Base-by-base conservation (phyloP, 2,329 filamentous ascomycete genomes). In the Gliomastix tumulicola region DNA sequence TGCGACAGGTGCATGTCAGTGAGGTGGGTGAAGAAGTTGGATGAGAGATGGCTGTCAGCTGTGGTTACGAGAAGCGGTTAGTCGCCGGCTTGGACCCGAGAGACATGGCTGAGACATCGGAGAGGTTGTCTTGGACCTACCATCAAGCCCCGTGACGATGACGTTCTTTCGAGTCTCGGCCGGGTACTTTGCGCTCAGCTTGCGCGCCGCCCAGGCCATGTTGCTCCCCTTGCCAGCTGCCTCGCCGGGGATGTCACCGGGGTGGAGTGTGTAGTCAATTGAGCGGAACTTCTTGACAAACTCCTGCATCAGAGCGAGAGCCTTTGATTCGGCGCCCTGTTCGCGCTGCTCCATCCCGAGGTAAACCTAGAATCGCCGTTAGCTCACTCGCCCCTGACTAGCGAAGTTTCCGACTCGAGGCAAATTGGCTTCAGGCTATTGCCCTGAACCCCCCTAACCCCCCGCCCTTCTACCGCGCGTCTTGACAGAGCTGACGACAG, bases 191-290 rank as follows among this genome's bases (percentile, higher is more conserved):
- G 72, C 69, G 53, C 76, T 80, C 35, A 82, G 65, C 54, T 79
- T 77, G 44, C 74, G 72, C 9, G 80, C 82, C 15, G 80, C 79
- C 78, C 81, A 87, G 35, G 75, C 74, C 41, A 83, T 69, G 55
- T 87, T 87, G 62, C 82, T 86, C 44, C 82, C 82, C 53, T 87
- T 87, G 40, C 82, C 82, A 37, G 81, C 78, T 34, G 81, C 74
- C 53, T 87, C 82, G 11, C 78, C 76, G 4, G 74, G 71, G 35
- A 86, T 74, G 37, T 76, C 76, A 17, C 67, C 59, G 2, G 82
- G 82, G 49, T 87, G 82, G 11, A 84, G 57, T 4, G 80, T 84
- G 51, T 75, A 79, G 48, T 77, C 74, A 47, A 87, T 79, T 40
- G 70, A 72, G 30, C 76, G 74, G 52, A 87, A 86, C 40, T 71